Conservation (phyloP, 441 rosid genomes). For the Kokia cookei region DNA sequence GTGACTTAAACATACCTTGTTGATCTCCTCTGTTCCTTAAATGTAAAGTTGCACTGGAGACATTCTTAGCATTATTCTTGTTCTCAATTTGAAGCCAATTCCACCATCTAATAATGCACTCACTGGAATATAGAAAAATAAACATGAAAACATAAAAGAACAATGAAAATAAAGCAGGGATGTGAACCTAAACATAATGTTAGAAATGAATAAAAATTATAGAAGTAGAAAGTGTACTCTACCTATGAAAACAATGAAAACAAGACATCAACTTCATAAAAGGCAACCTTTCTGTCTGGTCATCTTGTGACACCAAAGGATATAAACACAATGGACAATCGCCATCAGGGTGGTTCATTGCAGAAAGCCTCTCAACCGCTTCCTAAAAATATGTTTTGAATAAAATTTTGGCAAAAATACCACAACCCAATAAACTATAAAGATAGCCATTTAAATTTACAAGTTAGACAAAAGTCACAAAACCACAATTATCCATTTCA, state of each 20-base stretch:
- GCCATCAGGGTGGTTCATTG: conserved; percentile 88
- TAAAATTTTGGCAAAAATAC: neutral
- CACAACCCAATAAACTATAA: neutral
- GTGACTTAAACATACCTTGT: conserved; percentile 28
- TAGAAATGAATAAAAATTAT: neutral
- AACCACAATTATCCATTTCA: neutral
- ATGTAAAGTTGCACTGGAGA: conserved; percentile 16
- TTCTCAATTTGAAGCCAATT: conserved; percentile 60
- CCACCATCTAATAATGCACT: conserved; percentile 90
- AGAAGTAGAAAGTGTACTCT: conserved; percentile 7
- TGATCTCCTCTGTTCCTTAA: conserved; percentile 17
- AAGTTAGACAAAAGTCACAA: neutral
- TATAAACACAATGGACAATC: conserved; percentile 75
- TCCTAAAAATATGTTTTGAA: conserved; percentile 38
- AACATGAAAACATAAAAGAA: conserved; percentile 9
- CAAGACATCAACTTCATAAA: conserved; percentile 99
- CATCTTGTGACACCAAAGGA: conserved; percentile 58
- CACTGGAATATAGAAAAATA: conserved; percentile 34
- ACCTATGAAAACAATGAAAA: conserved; percentile 91
- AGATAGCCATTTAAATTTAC: neutral
- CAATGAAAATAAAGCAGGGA: neutral
- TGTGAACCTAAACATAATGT: neutral
- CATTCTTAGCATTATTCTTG: conserved; percentile 22
- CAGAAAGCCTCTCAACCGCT: conserved; percentile 75
- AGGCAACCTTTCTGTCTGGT: conserved; percentile 35